Conservation (phyloP, 2,329 filamentous ascomycete genomes). For the Delphinella strobiligena region DNA sequence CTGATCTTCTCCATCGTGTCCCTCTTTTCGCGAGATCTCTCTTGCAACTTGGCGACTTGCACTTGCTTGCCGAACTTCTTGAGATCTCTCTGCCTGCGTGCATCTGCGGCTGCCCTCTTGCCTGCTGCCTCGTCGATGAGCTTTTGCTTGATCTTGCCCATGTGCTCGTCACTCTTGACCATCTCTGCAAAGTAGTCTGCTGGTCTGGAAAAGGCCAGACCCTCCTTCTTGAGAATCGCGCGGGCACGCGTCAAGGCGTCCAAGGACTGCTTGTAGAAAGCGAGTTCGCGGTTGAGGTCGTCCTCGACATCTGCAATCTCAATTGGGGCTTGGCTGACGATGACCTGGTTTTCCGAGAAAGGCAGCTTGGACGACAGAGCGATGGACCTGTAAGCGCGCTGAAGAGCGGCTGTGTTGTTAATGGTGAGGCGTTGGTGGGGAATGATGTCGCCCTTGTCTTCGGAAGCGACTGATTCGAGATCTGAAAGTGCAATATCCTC, state of each 20-base stretch:
- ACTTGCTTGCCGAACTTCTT: slow-evolving; percentile 99
- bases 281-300: slow-evolving; percentile 81
- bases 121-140: slow-evolving; percentile 80
- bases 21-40: slow-evolving; percentile 82
- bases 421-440: slow-evolving; percentile 90
- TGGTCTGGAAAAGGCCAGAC: slow-evolving; percentile 74
- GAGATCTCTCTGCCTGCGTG: slow-evolving; percentile 79
- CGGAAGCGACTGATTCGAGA: slow-evolving; percentile 63
- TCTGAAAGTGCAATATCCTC: slow-evolving; percentile 87
- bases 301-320: slow-evolving; percentile 76
- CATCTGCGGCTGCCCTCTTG: slow-evolving; percentile 87
- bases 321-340: slow-evolving; percentile 57
- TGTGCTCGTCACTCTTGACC: slow-evolving; percentile 96
- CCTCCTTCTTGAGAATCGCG: slow-evolving; percentile 64
- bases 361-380: slow-evolving; percentile 56
- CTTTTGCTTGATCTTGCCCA: slow-evolving; percentile 92
- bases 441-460: slow-evolving; percentile 75
- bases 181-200: slow-evolving; percentile 98
- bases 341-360: slow-evolving; percentile 72
- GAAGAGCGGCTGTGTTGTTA: slow-evolving; percentile 87
- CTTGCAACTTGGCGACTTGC: slow-evolving; percentile 89
- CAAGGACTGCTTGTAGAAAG: slow-evolving; percentile 84
- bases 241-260: slow-evolving; percentile 66
- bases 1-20: slow-evolving; percentile 95
- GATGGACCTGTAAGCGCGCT: slow-evolving; percentile 68